Base-by-base conservation (phyloP, 306 rosid genomes). In the Trifolium subterraneum region DNA sequence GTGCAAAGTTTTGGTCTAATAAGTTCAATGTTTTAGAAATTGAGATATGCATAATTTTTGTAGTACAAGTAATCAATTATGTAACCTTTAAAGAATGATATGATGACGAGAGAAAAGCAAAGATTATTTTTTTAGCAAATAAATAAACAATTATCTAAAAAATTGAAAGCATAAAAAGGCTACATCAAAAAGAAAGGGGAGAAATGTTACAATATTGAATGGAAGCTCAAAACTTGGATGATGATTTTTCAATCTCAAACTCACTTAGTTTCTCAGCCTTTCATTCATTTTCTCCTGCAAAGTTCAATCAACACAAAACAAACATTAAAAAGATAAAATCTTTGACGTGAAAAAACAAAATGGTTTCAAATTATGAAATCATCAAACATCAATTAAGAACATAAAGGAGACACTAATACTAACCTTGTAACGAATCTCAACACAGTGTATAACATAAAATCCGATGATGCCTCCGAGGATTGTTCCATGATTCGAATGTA, bases 401-500 rank as follows among this genome's bases (percentile, higher is more conserved):
- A 27, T n/a, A n/a, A n/a, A n/a, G n/a, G n/a, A n/a, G n/a, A n/a
- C n/a, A n/a, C n/a, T n/a, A n/a, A n/a, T n/a, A n/a, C n/a, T 4
- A 27, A 29, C 33, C 98, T 91, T 90, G 72, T 91, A 91, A 78
- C 82, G 74, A 14, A 25, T 69, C 83, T 91, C 97, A 23, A 84
- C 6, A 44, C 88, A 90, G 73, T 91, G 94, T 96, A 91, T 93
- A 65, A 85, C 92, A 50, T 93, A 93, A 90, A 93, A 93, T 74
- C 96, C 97, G 64, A 93, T 88, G 62, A 80, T 74, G 68, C 93
- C 93, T 55, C 93, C 96, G 8, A 85, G 7, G 63, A 90, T 82
- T 23, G 93, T 90, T 16, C 98, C 98, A 90, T 87, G 84, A 92
- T 90, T 77, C 96, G 80, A 65, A 87, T 55, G 59, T 87, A 92